Evolutionary conservation across 345 rosid species (phyloP), one percentile per base, ranked within the genome.

Genomic region (Aegle marmelos): DNA sequence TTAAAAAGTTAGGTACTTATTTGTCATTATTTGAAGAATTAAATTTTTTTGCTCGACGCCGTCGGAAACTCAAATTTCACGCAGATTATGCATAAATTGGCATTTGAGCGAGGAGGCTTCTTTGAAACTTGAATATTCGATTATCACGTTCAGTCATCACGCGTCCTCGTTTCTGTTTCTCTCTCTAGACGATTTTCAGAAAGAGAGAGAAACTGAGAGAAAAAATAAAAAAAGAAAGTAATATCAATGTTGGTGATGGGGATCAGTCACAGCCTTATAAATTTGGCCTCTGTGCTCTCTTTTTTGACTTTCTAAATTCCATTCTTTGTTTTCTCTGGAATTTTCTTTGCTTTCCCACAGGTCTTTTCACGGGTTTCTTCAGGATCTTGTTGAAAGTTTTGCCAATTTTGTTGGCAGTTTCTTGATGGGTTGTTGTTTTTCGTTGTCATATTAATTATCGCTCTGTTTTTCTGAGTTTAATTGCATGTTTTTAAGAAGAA

Each of bases 231-330:
- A 6, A 8, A 65, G 1, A 21, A 8, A 28, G 13, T 45, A 48
- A 27, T 7, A 9, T 3, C 17, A 33, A 19, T 53, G 41, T 4
- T 7, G 61, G 37, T 50, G 74, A 61, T 53, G 74, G 73, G 59
- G 39, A 28, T 50, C 59, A 19, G 16, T 70, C 13, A 9, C 30
- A 7, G 22, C 60, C 53, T 70, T 70, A 53, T 70, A 70, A 70
- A 50, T 70, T 41, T 60, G 14, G 17, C 41, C 1, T 25, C 25
- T 41, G 4, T 25, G 8, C 27, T 39, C 56, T 24, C 0, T 28
- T 36, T 24, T 39, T 59, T 74, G 77, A 72, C 65, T 72, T 36
- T 72, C n/a, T 22, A 50, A 71, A 33, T 41, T 14, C 50, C 28
- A 58, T 36, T 58, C 50, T 6, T 31, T 25, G 11, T 16, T 33